phyloP scores from a whole-genome alignment of 768 basidiomycete species.

The Cubamyces sp. region DNA sequence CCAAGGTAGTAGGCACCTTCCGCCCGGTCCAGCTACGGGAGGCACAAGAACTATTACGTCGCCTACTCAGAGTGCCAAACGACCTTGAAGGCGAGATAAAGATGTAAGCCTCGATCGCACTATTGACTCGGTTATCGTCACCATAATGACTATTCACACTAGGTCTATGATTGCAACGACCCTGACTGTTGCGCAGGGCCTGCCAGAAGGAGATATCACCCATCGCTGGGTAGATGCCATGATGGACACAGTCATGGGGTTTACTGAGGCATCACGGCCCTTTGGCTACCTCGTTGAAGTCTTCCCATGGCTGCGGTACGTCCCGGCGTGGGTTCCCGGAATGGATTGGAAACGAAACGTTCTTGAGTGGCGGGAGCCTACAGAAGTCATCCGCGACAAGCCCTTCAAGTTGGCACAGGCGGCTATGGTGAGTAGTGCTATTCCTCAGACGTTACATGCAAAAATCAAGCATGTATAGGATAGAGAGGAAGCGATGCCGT shows the following conservation, averaged over 20 bases:
- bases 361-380: not conserved
- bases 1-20: constrained; percentile 1
- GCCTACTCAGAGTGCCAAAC: not conserved
- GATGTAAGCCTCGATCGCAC: not conserved
- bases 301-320: constrained; percentile 2
- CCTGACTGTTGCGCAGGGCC: not conserved
- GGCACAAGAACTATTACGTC: not conserved
- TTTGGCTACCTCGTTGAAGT: not conserved
- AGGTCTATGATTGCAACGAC: too few species aligned
- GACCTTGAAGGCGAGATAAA: not conserved
- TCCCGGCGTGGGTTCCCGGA: constrained; percentile 4
- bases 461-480: too few species aligned
- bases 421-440: not conserved
- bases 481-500: too few species aligned
- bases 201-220: not conserved
- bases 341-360: not conserved
- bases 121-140: too few species aligned
- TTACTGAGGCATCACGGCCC: not conserved
- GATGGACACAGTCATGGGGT: not conserved
- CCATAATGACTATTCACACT: too few species aligned
- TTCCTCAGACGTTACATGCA: too few species aligned
- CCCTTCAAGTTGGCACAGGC: not conserved
- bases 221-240: not conserved
- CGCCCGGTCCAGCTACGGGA: not conserved
- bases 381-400: not conserved